Conservation (phyloP, 768 basidiomycete genomes). For the Naganishia vishniacii region DNA sequence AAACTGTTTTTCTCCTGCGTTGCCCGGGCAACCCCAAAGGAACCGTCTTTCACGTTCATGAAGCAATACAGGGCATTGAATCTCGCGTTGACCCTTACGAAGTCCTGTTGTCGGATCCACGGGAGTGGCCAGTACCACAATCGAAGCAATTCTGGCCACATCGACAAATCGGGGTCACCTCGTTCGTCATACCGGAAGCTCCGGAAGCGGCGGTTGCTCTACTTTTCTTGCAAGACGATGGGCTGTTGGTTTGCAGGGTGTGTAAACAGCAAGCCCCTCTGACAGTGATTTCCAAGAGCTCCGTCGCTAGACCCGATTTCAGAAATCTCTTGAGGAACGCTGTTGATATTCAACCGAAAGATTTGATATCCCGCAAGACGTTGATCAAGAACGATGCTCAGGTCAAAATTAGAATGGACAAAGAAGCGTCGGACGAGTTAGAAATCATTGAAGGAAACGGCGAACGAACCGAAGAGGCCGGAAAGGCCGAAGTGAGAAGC, state of each 20-base stretch:
- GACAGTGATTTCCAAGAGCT: not conserved
- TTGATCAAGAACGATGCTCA: not conserved
- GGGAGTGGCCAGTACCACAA: no score
- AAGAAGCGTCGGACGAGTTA: not conserved
- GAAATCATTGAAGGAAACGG: not conserved
- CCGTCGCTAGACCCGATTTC: not conserved
- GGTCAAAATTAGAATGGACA: not conserved
- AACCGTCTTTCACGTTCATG: not conserved
- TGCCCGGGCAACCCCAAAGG: slow-evolving; percentile 1
- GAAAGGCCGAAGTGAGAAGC: no score
- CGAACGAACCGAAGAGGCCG: no score
- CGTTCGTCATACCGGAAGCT: not conserved
- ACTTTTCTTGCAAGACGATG: not conserved
- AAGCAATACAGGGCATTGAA: slow-evolving; percentile 2
- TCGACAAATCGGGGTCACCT: not conserved
- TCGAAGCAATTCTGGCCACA: not conserved
- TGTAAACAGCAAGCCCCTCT: not conserved
- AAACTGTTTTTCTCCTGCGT: not conserved
- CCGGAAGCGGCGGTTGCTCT: not conserved
- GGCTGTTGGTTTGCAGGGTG: not conserved
- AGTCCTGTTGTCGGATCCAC: not conserved
- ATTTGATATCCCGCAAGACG: not conserved
- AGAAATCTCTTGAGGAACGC: not conserved
- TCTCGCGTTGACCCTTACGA: slow-evolving; percentile 5
- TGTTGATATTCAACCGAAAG: not conserved